Evolutionary conservation across 768 basidiomycete species (phyloP), one percentile per base, ranked within the genome.

Genomic region (Coprinopsis cinerea): DNA sequence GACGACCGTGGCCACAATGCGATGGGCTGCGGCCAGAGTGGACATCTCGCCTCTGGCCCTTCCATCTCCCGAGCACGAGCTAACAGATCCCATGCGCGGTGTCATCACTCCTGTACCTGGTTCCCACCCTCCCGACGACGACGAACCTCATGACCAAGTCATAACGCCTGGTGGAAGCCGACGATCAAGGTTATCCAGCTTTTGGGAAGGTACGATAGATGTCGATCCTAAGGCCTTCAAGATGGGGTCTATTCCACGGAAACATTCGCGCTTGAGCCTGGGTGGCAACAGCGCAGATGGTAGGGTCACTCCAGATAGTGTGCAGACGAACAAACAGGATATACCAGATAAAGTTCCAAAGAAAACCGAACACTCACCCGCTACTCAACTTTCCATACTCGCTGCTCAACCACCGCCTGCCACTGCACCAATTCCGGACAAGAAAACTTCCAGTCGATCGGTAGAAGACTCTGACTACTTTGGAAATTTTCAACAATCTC

Each of bases 41-140:
- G 82, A 89, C 57, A 81, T 97, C 48, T 84, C 90, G 0, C 93
- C 93, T 0, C 74, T 97, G 22, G 83, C 89, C 0, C 74, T 94
- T 0, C 92, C 93, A 1, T 90, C 86, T 10, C 93, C 93, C 0
- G 93, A 97, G 61, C 83, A 88, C 57, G 93, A 96, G 61, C 77
- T 95, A 22, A 85, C 85, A 9, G 93, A 96, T 65, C 93, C 93
- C 0, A 83, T 96, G 81, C 81, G 88, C 30, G 81, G 82, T 27
- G 76, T 85, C 18, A 82, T 76, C 7, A 73, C 85, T 22, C 70
- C 79, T 7, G 77, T 87, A 37, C 85, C 87, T 1, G 78, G 83
- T 20, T 75, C 79, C 9, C 80, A 83, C 61, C 71, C 72, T 28
- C 47, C 53, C 14, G 65, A 63, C 24, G 49, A 22, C 24, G 51